Evolutionary conservation across 78 protist genomes (phyloP).

Genomic region (Capsaspora owczarzaki): DNA sequence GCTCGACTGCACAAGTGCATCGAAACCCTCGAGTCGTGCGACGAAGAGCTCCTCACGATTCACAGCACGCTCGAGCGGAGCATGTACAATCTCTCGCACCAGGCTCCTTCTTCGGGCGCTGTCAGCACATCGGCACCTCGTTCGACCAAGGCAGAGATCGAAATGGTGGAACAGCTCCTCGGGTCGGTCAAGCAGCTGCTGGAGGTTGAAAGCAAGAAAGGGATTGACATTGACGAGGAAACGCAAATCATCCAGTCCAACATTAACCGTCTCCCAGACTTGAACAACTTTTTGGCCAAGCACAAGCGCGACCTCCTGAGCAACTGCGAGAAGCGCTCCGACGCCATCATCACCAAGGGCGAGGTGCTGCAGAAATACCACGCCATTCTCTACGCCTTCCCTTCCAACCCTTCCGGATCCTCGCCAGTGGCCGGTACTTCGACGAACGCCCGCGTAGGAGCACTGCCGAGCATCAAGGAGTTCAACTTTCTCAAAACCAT

Average conservation of each 20-base stretch:
- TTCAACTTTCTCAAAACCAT: conserved; percentile 59
- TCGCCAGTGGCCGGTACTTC: no score
- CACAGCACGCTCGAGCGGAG: not conserved
- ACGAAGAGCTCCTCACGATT: not conserved
- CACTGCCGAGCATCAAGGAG: conserved; percentile 23
- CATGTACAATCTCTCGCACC: not conserved
- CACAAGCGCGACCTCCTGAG: not conserved
- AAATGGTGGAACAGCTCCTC: not conserved
- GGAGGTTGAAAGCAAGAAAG: not conserved
- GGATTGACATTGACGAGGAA: not conserved
- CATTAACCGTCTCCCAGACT: no score
- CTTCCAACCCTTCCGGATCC: not conserved
- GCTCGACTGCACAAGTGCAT: not conserved
- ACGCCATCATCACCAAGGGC: not conserved
- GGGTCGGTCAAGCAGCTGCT: not conserved
- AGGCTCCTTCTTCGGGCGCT: not conserved
- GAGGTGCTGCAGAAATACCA: no score
- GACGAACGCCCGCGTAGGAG: not conserved
- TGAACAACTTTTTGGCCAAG: no score
- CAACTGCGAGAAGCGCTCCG: not conserved
- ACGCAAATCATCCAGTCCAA: no score
- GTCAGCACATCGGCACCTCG: not conserved
- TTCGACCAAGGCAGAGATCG: not conserved
- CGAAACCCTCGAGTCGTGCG: not conserved
- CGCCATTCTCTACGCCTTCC: not conserved